These are phyloP conservation scores for Ilyonectria mors-panacis DNA, from an alignment of 2,329 filamentous ascomycete genomes.

Conservation along the genomic window DNA sequence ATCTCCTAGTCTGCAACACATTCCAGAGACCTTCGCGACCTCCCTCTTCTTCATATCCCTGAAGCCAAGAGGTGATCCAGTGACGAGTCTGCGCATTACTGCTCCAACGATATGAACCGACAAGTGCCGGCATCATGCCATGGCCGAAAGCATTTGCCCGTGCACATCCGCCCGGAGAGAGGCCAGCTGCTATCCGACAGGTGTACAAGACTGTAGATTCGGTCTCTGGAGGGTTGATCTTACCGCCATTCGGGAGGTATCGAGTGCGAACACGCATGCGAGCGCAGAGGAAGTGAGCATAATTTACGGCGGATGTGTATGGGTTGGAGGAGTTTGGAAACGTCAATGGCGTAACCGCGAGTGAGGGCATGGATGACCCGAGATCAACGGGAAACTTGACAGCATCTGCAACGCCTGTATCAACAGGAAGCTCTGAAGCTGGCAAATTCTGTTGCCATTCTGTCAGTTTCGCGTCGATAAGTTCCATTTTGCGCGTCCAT, in stretches of 20 bases:
- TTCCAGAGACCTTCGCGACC: slow-evolving; percentile 19
- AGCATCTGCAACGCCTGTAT: slow-evolving; percentile 9
- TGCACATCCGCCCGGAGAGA: neutral
- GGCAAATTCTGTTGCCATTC: slow-evolving; percentile 12
- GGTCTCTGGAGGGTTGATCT: neutral
- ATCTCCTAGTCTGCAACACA: slow-evolving; percentile 4
- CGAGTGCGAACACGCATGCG: slow-evolving; percentile 22
- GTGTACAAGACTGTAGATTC: slow-evolving; percentile 8
- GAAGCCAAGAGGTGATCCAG: slow-evolving; percentile 12
- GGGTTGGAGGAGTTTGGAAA: slow-evolving; percentile 17
- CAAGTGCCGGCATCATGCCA: slow-evolving; percentile 18
- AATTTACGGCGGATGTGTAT: slow-evolving; percentile 6
- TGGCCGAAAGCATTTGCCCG: slow-evolving; percentile 14
- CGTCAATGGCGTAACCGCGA: slow-evolving; percentile 6
- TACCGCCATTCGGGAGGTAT: neutral
- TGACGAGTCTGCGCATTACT: neutral
- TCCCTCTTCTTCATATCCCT: slow-evolving; percentile 5
- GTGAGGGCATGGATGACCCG: neutral
- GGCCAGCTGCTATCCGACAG: slow-evolving; percentile 18
- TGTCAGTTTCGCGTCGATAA: slow-evolving; percentile 4
- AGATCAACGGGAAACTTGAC: neutral
- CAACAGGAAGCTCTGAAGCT: slow-evolving; percentile 13
- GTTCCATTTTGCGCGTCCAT: slow-evolving; percentile 9
- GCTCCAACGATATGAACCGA: slow-evolving; percentile 14
- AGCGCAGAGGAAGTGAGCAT: slow-evolving; percentile 22